Conservation (phyloP, 805 yeast species). For the Lipomyces japonicus region DNA sequence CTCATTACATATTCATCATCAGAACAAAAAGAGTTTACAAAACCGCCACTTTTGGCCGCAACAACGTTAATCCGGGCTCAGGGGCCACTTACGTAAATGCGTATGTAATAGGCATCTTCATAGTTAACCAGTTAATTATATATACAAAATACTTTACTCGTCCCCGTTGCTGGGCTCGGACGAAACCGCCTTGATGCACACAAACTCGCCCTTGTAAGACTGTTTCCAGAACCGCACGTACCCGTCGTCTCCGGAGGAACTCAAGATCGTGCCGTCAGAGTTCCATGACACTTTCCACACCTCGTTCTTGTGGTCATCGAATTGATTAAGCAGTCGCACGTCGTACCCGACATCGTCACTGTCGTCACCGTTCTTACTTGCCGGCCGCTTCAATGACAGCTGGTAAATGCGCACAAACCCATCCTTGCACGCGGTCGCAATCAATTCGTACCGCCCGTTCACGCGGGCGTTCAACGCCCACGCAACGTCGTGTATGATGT, state of each 20-base stretch:
- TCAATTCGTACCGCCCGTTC: constrained; percentile 73
- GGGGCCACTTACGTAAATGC: too few relatives aligned
- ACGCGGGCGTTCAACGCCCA: constrained; percentile 23
- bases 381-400: constrained; percentile 38
- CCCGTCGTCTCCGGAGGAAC: constrained; percentile 96
- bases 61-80: too few relatives aligned
- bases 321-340: constrained; percentile 61
- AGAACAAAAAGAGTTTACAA: too few relatives aligned
- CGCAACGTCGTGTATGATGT: constrained; percentile 23
- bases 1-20: too few relatives aligned
- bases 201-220: constrained; percentile 77
- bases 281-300: constrained; percentile 98
- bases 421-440: constrained; percentile 96
- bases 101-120: too few relatives aligned
- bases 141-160: too few relatives aligned
- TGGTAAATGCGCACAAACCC: constrained; percentile 86
- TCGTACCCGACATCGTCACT: constrained; percentile 33
- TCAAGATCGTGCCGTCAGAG: constrained; percentile 82
- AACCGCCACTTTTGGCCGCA: too few relatives aligned
- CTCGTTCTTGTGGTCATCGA: constrained; percentile 76
- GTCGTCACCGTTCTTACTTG: constrained; percentile 19
- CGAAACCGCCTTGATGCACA: constrained; percentile 30
- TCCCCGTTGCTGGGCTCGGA: neutral
- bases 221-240: constrained; percentile 89
- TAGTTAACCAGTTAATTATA: too few relatives aligned